These are phyloP conservation scores for Wallemia ichthyophaga DNA, from an alignment of 1,284 basidiomycete genomes.

Conservation along the genomic window DNA sequence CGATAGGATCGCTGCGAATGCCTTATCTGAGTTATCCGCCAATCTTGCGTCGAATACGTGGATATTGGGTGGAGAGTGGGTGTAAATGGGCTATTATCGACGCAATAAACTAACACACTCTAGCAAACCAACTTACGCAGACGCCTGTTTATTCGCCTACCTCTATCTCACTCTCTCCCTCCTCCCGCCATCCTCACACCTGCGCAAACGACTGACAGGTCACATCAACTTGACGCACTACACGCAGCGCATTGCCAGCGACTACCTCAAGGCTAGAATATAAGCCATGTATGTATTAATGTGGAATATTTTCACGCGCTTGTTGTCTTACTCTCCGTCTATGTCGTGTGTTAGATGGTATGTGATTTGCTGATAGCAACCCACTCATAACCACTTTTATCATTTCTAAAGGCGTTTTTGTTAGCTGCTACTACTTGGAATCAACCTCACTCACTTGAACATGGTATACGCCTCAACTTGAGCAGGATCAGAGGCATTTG, in stretches of 20 bases:
- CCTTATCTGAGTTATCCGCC: neutral
- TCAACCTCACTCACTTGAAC: conserved; percentile 64
- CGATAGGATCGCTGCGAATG: neutral
- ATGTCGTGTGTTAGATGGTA: conserved; percentile 5
- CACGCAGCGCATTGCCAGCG: neutral
- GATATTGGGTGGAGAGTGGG: neutral
- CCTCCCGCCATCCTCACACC: neutral
- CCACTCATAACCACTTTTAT: conserved; percentile 62
- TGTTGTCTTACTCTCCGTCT: conserved; percentile 48
- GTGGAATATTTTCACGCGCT: conserved; percentile 53
- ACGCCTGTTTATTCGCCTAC: neutral
- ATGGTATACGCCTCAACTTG: conserved; percentile 91
- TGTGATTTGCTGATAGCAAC: conserved; percentile 12
- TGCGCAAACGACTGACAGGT: neutral
- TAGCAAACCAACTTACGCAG: neutral
- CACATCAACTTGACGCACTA: neutral
- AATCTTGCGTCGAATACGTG: neutral
- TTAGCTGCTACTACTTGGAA: neutral
- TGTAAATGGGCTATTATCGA: neutral
- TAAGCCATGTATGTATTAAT: conserved; percentile 20
- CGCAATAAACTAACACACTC: neutral
- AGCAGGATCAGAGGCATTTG: conserved; percentile 79
- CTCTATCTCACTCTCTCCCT: neutral
- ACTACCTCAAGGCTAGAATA: neutral
- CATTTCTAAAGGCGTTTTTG: conserved; percentile 29